These are phyloP conservation scores for Nematocida displodere DNA, from an alignment of 371 early-diverging fungal species.

Conservation along the genomic window DNA sequence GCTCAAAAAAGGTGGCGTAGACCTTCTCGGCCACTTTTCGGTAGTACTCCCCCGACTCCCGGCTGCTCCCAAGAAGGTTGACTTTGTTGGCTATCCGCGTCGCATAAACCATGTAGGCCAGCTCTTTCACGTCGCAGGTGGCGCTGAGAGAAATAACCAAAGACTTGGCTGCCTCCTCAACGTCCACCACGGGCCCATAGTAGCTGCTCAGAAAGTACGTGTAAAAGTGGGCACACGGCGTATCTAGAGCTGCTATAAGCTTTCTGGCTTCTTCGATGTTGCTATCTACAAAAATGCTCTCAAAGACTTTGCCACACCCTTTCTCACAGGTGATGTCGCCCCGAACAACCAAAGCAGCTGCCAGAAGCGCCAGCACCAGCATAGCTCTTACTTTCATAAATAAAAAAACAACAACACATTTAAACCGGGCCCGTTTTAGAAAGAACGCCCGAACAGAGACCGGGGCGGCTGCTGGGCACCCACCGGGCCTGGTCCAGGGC, in stretches of 20 bases:
- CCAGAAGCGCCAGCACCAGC: background rate
- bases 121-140: slow-evolving; percentile 12
- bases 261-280: slow-evolving; percentile 2
- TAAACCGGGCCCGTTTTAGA: too few species aligned
- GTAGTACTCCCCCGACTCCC: slow-evolving; percentile 20
- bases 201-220: slow-evolving; percentile 29
- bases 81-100: slow-evolving; percentile 15
- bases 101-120: slow-evolving; percentile 25
- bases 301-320: slow-evolving; percentile 17
- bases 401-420: background rate
- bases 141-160: slow-evolving; percentile 8
- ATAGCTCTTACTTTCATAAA: background rate
- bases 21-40: slow-evolving; percentile 35
- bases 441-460: too few species aligned
- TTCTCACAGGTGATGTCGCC: background rate
- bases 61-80: slow-evolving; percentile 6
- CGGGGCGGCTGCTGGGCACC: background rate
- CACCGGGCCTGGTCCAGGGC: background rate
- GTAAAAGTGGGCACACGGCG: slow-evolving; percentile 37
- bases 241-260: background rate
- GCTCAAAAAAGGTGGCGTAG: slow-evolving; percentile 12
- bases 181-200: slow-evolving; percentile 11
- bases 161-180: slow-evolving; percentile 8
- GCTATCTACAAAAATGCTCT: slow-evolving; percentile 13
- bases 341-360: background rate